Evolutionary conservation across 306 rosid genomes (phyloP).

Genomic region (Adenanthera pavonina): DNA sequence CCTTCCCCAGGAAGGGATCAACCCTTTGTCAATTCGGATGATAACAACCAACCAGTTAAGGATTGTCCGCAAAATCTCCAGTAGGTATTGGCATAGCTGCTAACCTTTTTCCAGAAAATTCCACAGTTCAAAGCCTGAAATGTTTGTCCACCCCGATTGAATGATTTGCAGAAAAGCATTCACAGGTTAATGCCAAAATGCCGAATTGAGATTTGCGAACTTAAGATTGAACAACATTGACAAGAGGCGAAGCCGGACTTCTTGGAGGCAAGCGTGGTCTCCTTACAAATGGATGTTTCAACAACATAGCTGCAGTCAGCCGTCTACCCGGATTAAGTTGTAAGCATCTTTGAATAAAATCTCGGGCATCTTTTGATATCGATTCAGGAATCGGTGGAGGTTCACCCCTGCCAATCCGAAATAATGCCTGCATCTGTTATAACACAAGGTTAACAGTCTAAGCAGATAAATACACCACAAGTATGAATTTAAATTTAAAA

Average conservation of each 20-base stretch:
- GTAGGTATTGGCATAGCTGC: not conserved
- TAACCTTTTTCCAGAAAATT: not conserved
- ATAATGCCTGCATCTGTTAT: conserved; percentile 59
- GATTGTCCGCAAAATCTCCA: not conserved
- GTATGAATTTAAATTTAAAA: not conserved
- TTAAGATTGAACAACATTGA: conserved; percentile 17
- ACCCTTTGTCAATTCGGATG: not conserved
- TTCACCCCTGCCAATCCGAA: conserved; percentile 55
- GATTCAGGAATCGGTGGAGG: conserved; percentile 58
- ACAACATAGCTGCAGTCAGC: conserved; percentile 55
- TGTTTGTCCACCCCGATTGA: not conserved
- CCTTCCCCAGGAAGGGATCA: conserved; percentile 7
- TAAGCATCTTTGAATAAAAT: conserved; percentile 58
- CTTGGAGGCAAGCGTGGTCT: conserved; percentile 38
- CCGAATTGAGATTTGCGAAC: conserved; percentile 16
- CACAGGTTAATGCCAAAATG: not conserved
- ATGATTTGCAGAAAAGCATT: conserved; percentile 33
- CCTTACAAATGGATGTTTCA: conserved; percentile 57
- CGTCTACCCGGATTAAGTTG: conserved; percentile 57
- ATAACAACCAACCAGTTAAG: not conserved
- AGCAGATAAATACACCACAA: conserved; percentile 11
- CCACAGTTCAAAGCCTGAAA: not conserved
- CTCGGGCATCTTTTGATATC: conserved; percentile 52
- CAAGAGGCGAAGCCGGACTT: conserved; percentile 42
- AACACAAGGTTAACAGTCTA: not conserved